Conservation (phyloP, 176 grass and related monocot species). For the Aegilops longissima region DNA sequence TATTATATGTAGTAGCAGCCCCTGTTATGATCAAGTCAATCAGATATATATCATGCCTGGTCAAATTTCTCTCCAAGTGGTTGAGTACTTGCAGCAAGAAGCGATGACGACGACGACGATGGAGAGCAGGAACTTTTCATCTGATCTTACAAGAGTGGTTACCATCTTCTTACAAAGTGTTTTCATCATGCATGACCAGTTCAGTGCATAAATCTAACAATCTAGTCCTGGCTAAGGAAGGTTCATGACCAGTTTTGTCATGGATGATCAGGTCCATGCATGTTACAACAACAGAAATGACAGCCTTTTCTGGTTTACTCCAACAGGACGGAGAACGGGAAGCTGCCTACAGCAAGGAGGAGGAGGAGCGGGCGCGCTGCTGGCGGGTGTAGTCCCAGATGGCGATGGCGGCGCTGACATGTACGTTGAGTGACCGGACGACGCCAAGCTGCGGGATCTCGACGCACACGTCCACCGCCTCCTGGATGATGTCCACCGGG, state of each 20-base stretch:
- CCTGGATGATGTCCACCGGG: conserved; percentile 85
- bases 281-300: neutral
- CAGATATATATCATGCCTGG: no score
- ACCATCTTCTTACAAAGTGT: neutral
- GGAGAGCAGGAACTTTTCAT: no score
- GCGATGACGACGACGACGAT: no score
- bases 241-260: neutral
- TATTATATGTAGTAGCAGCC: no score
- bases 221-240: neutral
- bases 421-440: conserved; percentile 88
- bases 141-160: no score
- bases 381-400: conserved; percentile 93
- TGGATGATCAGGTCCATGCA: neutral
- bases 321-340: neutral
- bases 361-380: conserved; percentile 1
- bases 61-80: no score
- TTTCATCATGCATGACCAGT: neutral
- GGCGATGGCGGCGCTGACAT: conserved; percentile 89
- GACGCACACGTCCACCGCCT: conserved; percentile 70
- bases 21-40: no score
- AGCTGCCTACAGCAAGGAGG: neutral
- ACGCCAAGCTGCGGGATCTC: conserved; percentile 93
- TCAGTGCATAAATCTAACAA: neutral
- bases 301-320: neutral
- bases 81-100: no score